Evolutionary conservation across 257 asterid species (phyloP), one percentile per base, ranked within the genome.

Genomic region (Ophiorrhiza pumila): DNA sequence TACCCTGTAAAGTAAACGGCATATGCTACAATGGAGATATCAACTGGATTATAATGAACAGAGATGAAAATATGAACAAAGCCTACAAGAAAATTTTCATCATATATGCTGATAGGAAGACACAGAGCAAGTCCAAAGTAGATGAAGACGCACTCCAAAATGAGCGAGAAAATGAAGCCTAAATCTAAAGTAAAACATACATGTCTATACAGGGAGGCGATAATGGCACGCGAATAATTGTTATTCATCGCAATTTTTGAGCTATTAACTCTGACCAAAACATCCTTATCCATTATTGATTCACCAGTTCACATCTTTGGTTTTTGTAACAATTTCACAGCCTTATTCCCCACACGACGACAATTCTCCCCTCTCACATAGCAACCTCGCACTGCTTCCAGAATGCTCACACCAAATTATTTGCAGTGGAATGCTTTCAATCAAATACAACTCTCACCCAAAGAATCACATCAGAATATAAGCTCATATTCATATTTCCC

Each of bases 1-100:
- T 81, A 75, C 81, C 82, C 92, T 90, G 88, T 74, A 80, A 74
- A 60, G 50, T 27, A 55, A 79, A 41, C 41, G 32, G 57, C 41
- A 39, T 14, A 77, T 78, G 76, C 64, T n/a, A 78, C 47, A 64
- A 71, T 49, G 18, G 52, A 75, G 34, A 42, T 55, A 41, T 34
- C 63, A 76, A 25, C 72, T 64, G 57, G 46, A 20, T 31, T 41
- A 75, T 52, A 61, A 55, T 22, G 31, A 63, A 39, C 27, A 61
- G 39, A 73, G 42, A 68, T 61, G 31, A 50, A 64, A 25, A 35
- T 31, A 29, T n/a, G n/a, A 37, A 49, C 49, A 35, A 52, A 37
- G 32, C 61, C 47, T 46, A 32, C 12, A 72, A 7, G 43, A 23
- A 72, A 29, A 35, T 47, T 43, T 56, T 61, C 62, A n/a, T 42